Base-by-base conservation (phyloP, 129 eudicot species). In the Dittrichia graveolens region DNA sequence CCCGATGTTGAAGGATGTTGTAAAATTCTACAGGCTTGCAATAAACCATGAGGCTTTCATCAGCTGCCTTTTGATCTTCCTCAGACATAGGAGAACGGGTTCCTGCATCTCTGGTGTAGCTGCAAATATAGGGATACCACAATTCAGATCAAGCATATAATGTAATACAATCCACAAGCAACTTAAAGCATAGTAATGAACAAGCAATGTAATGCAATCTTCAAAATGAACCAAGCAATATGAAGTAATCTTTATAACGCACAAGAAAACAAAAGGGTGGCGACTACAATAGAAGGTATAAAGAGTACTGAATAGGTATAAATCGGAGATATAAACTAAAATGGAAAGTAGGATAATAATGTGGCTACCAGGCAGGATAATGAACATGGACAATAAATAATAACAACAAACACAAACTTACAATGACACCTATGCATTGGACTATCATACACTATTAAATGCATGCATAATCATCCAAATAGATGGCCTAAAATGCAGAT, bases 1-100 rank as follows among this genome's bases (percentile, higher is more conserved):
- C 91, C 56, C 97, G 97, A 18, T 82, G 88, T 78, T 80, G 89
- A 75, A 95, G 93, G 81, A 95, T 86, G 81, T 90, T 88, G 88
- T 95, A 95, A 5, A 95, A 71, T 67, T 95, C 99, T 48, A 95
- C 91, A 15, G 99, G 97, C 76, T 85, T 88, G 96, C 97, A 90
- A 62, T 90, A 95, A 15, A 65, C 80, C 48, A 91, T 67, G 62
- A 95, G 86, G 84, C 94, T 87, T 69, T 90, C 96, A 68, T 95
- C 97, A 55, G 99, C 99, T 50, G 85, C 97, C 76, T 41, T 75
- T 80, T 84, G 84, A 79, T 95, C 97, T 72, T 95, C 97, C 31
- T 85, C 81, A 41, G 97, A 88, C 81, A 95, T 84, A 65, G 72
- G 93, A 41, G 73, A 81, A 53, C 83, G 86, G 63, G 87, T 65